Base-by-base conservation (phyloP, 805 yeast species). In the Candida hungchunana region DNA sequence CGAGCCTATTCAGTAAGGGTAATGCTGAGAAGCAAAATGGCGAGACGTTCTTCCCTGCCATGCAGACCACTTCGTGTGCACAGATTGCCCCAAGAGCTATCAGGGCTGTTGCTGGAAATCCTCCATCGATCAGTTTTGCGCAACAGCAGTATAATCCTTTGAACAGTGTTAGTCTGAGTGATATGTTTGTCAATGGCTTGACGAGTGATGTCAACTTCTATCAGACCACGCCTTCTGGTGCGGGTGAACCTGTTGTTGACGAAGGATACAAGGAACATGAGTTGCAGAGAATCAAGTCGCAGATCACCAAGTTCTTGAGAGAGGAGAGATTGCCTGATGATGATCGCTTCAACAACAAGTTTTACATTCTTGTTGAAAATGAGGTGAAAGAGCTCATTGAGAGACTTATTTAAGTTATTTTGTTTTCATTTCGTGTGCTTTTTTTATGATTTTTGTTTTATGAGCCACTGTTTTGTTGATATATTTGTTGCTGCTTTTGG, bases 61-160 rank as follows among this genome's bases (percentile, higher is more conserved):
- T 39, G 12, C 47, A 46, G 18, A 54, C 60, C 3, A 50, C 58
- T 3, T 52, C 58, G 8, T 56, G 61, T 37, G 50, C 60, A 2
- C 59, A 55, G 40, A 52, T 56, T 25, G 59, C 61, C 1, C 61
- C 62, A 39, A 44, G 61, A 35, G 51, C 59, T 18, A 53, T 54
- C 48, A 44, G 57, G 27, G 53, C 59, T 2, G 37, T 49, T 16
- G 50, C 53, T 18, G 55, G 50, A 18, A 37, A 46, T 14, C 29
- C 43, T 3, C 38, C 37, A 16, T 35, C 50, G 0, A 47, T 48
- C 21, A 48, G 47, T 27, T 36, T 45, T 34, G 37, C 44, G 22
- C 42, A 44, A 6, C 37, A 40, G 17, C 34, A 36, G 23, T 40
- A 33, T 33, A 38, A 36, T n/a, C 36, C 45, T 12, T 31, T 50